Evolutionary conservation across 306 rosid genomes (phyloP), one percentile per base, ranked within the genome.

Genomic region (Castanea crenata): DNA sequence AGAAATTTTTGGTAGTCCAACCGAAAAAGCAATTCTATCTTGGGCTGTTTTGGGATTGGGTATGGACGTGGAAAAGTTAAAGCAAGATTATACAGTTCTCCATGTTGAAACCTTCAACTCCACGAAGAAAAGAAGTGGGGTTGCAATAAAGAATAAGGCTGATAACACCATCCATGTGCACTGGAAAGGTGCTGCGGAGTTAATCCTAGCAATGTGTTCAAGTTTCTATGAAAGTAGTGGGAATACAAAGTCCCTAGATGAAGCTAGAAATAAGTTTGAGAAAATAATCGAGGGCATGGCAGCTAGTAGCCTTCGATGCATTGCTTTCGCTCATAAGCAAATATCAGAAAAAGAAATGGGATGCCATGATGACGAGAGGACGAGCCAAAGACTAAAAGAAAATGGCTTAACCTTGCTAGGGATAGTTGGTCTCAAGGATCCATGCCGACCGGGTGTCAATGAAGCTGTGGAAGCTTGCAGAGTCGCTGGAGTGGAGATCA

Each of bases 131-230:
- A 83, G 97, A 75, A 92, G 98, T 13, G 98, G 97, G 57, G 85
- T 90, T 20, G 86, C 88, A 34, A 74, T 90, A 69, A 92, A 70
- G 85, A 88, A 85, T 68, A 76, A 75, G 49, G 62, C 4, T 6
- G 84, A 91, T 65, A 75, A 74, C 85, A 80, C 77, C 55, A 79
- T 92, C 71, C 90, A 85, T 38, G 88, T 90, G 78, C 98, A 92
- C 71, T 94, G 97, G 96, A 94, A 94, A 89, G 97, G 97, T 46
- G 98, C 97, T 73, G 94, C 97, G 4, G 97, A 92, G 96, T 86
- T 92, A 83, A 79, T 92, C 44, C 87, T 94, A 57, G 91, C 93
- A 65, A 89, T 85, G 91, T 94, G 98, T 81, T 83, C 88, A 18
- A 82, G 79, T 29, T 94, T 90, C 58, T 77, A 78, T 59, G 94